A percentile compares a stretch with the other conserved stretches of the same genome.
phyloP scores from a whole-genome alignment of 441 rosid species.

The Gossypium davidsonii region DNA sequence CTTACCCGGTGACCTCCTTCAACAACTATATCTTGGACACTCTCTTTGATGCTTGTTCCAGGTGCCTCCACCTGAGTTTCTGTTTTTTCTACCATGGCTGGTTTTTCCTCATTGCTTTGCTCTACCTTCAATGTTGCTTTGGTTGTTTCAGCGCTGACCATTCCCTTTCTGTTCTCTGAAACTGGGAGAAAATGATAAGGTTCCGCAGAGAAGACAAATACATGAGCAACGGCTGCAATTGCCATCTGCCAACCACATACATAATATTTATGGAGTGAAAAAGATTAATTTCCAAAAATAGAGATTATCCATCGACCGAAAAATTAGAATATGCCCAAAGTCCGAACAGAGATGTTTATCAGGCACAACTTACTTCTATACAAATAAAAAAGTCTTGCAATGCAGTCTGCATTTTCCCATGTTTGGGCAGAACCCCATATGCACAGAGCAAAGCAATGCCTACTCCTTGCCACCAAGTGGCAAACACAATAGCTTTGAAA shows the following conservation, averaged over 20 bases:
- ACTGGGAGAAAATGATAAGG: constrained; percentile 46
- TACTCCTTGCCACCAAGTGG: constrained; percentile 97
- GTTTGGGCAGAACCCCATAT: constrained; percentile 51
- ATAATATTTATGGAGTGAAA: neutral
- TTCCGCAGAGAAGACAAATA: constrained; percentile 63
- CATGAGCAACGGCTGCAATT: constrained; percentile 72
- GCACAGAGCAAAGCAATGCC: constrained; percentile 62
- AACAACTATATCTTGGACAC: constrained; percentile 78
- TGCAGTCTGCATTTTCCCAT: constrained; percentile 44
- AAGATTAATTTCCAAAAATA: neutral
- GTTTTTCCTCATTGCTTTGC: constrained; percentile 25
- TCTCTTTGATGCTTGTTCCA: constrained; percentile 67
- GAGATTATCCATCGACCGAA: too few species aligned
- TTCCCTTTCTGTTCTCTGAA: constrained; percentile 23
- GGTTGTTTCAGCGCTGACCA: constrained; percentile 35
- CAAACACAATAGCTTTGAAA: constrained; percentile 89
- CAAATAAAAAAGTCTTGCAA: constrained; percentile 81
- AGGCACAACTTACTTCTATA: constrained; percentile 54
- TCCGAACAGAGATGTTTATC: neutral
- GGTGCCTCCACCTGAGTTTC: constrained; percentile 58
- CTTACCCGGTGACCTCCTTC: constrained; percentile 73
- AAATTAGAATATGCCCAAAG: neutral
- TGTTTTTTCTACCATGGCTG: constrained; percentile 33
- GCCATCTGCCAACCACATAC: constrained; percentile 53
- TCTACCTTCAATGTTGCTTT: constrained; percentile 34